A percentile compares a stretch with the other conserved stretches of the same genome.
phyloP scores from a whole-genome alignment of 495 filamentous ascomycete genomes.

The Entonaema liquescens region DNA sequence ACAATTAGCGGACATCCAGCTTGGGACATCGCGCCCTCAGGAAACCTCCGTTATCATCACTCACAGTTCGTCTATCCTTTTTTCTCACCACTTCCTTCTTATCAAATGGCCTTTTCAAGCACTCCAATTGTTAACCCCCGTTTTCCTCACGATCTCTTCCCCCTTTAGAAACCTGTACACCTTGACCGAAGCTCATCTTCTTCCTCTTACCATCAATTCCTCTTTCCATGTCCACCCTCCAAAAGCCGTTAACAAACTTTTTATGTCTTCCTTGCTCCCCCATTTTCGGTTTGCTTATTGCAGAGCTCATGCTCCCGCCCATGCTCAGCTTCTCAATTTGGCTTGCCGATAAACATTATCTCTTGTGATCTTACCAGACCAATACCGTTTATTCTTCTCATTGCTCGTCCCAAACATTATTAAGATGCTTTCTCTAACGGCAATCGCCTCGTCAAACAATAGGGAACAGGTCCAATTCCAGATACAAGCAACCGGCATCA shows the following conservation, averaged over 20 bases:
- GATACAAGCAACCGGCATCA: conserved; percentile 37
- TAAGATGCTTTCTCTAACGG: conserved; percentile 59
- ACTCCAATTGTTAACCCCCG: conserved; percentile 33
- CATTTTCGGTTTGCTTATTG: conserved; percentile 48
- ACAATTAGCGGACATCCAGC: conserved; percentile 41
- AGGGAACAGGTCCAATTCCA: conserved; percentile 42
- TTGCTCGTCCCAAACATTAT: conserved; percentile 44
- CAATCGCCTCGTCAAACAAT: conserved; percentile 62
- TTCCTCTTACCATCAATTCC: conserved; percentile 36
- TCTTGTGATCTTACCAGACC: conserved; percentile 38
- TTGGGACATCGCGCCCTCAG: conserved; percentile 45
- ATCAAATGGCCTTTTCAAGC: conserved; percentile 26
- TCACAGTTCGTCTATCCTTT: conserved; percentile 54
- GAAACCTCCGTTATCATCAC: conserved; percentile 37
- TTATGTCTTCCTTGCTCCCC: conserved; percentile 39
- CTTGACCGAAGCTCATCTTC: conserved; percentile 35
- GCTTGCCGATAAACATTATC: conserved; percentile 43
- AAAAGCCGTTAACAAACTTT: conserved; percentile 46
- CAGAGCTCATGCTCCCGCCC: conserved; percentile 46
- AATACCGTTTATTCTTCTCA: conserved; percentile 41
- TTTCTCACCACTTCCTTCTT: conserved; percentile 38
- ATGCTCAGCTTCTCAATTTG: conserved; percentile 48
- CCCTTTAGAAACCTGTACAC: conserved; percentile 5
- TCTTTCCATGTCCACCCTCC: conserved; percentile 47
- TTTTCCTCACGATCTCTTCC: conserved; percentile 41